Conservation (phyloP, 2,329 filamentous ascomycete genomes). For the Talaromyces sp. region DNA sequence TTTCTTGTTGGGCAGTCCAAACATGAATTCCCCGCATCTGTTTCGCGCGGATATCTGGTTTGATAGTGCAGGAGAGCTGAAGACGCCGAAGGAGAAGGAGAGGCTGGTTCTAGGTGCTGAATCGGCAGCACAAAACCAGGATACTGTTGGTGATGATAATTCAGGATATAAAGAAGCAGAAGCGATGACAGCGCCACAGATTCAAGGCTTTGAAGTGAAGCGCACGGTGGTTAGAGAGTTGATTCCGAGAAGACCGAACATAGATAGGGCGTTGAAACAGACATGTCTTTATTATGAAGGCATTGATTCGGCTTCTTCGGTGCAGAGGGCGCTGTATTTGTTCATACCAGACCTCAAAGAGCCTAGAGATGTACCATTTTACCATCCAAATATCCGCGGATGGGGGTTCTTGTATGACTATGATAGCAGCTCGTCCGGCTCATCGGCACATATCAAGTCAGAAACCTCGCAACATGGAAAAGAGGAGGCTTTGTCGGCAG, state of each 20-base stretch:
- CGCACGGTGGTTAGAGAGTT: constrained; percentile 71
- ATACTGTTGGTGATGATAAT: background rate
- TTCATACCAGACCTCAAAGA: constrained; percentile 71
- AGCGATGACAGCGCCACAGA: constrained; percentile 21
- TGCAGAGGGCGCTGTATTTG: constrained; percentile 54
- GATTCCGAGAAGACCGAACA: constrained; percentile 74
- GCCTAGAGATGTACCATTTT: constrained; percentile 70
- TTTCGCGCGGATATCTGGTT: constrained; percentile 61
- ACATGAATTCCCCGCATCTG: constrained; percentile 56
- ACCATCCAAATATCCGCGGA: constrained; percentile 73
- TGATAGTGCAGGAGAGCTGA: constrained; percentile 45
- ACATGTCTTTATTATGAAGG: constrained; percentile 69
- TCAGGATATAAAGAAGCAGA: background rate
- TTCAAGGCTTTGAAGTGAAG: constrained; percentile 42
- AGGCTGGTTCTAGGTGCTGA: constrained; percentile 1
- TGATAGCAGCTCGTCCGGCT: constrained; percentile 8
- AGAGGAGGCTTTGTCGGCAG: background rate
- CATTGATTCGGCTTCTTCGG: constrained; percentile 20
- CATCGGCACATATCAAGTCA: constrained; percentile 26
- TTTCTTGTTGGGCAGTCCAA: constrained; percentile 51
- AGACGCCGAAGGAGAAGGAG: constrained; percentile 34
- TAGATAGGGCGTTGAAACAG: constrained; percentile 74
- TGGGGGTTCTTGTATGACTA: constrained; percentile 71
- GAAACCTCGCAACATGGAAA: background rate
- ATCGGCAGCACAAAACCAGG: background rate